phyloP scores from a whole-genome alignment of 73 alveolate species.

The Tetrahymena malaccensis region DNA sequence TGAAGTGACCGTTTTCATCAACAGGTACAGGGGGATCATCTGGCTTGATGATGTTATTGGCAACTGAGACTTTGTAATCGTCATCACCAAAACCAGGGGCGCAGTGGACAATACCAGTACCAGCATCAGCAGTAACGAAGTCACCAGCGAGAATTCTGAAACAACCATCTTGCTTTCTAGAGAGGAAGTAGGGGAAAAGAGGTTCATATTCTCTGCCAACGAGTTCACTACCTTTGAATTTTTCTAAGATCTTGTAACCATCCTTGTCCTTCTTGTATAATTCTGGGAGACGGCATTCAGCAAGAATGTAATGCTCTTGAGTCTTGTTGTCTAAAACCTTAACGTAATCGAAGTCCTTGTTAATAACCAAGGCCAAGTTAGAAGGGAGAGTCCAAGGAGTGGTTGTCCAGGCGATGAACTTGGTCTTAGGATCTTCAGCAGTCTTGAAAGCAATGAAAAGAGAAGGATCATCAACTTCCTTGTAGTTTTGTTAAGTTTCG shows the following conservation, averaged over 20 bases:
- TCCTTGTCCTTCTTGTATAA: slow-evolving; percentile 43
- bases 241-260: slow-evolving; percentile 28
- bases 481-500: slow-evolving; percentile 91
- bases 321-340: slow-evolving; percentile 64
- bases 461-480: slow-evolving; percentile 84
- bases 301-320: slow-evolving; percentile 63
- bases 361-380: slow-evolving; percentile 89
- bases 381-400: slow-evolving; percentile 99
- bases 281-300: slow-evolving; percentile 74
- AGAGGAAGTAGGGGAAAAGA: slow-evolving; percentile 78
- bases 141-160: slow-evolving; percentile 87
- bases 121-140: slow-evolving; percentile 92
- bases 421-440: slow-evolving; percentile 69
- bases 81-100: slow-evolving; percentile 99
- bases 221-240: slow-evolving; percentile 76
- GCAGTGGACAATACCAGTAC: slow-evolving; percentile 99
- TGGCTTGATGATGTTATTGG: slow-evolving; percentile 72
- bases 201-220: slow-evolving; percentile 92
- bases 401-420: slow-evolving; percentile 99
- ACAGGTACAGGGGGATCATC: slow-evolving; percentile 93
- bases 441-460: slow-evolving; percentile 92
- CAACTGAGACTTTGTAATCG: slow-evolving; percentile 78
- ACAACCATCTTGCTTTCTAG: slow-evolving; percentile 80
- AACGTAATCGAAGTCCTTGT: slow-evolving; percentile 85
- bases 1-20: slow-evolving; percentile 96